phyloP scores from a whole-genome alignment of 2,329 filamentous ascomycete genomes.

The Blastomyces parvus region DNA sequence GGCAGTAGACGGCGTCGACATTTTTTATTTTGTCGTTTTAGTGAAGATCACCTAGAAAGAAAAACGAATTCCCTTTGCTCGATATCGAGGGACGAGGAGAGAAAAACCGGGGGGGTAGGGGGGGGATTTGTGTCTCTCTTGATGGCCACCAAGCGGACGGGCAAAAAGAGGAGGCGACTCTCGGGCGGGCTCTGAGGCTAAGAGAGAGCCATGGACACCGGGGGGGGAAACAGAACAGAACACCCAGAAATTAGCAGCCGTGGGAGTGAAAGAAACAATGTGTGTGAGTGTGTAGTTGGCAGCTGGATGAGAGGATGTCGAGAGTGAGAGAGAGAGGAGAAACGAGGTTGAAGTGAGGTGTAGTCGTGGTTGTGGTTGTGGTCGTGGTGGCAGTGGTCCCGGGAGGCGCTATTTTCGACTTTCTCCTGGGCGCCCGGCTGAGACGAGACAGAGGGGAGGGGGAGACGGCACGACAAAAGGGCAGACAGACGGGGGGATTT shows the following conservation, averaged over 20 bases:
- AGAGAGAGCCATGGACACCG: slow-evolving; percentile 5
- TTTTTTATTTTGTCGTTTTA: too few relatives aligned
- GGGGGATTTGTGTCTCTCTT: background rate
- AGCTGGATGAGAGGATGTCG: too few relatives aligned
- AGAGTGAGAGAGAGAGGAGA: too few relatives aligned
- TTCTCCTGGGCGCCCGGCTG: too few relatives aligned
- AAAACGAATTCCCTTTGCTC: background rate
- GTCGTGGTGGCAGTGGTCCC: background rate
- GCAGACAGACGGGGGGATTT: background rate
- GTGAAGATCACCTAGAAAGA: background rate
- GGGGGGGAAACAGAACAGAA: slow-evolving; percentile 1
- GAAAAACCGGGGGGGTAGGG: too few relatives aligned
- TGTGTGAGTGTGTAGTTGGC: background rate
- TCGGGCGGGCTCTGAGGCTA: background rate
- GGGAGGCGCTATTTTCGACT: background rate
- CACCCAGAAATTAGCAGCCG: background rate
- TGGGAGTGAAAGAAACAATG: background rate
- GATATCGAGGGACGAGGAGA: too few relatives aligned
- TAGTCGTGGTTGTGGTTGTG: too few relatives aligned
- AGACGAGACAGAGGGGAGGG: background rate
- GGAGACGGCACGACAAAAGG: background rate
- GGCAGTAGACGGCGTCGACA: slow-evolving; percentile 66
- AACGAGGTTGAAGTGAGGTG: background rate
- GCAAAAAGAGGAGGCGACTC: background rate
- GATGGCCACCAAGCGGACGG: background rate